These are phyloP conservation scores for Saturnispora serradocipensis DNA, from an alignment of 805 yeast species.

Conservation along the genomic window DNA sequence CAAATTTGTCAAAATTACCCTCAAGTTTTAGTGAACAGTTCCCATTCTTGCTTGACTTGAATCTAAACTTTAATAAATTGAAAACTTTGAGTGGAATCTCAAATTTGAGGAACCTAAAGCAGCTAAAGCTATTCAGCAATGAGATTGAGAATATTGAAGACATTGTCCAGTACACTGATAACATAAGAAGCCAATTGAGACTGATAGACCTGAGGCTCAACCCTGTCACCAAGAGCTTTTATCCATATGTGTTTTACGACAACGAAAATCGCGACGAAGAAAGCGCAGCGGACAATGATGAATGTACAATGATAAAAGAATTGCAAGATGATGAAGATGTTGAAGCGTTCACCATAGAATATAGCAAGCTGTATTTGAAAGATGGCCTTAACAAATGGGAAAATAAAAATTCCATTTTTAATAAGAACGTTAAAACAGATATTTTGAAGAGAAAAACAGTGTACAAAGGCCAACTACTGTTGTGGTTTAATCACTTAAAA, in stretches of 20 bases:
- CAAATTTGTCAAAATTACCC: slow-evolving; percentile 34
- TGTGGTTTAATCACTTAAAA: slow-evolving; percentile 22
- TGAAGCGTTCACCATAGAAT: slow-evolving; percentile 41
- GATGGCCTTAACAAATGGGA: slow-evolving; percentile 32
- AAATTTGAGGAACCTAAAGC: slow-evolving; percentile 28
- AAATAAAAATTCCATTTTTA: slow-evolving; percentile 25
- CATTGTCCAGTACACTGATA: slow-evolving; percentile 25
- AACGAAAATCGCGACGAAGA: slow-evolving; percentile 7
- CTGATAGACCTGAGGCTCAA: slow-evolving; percentile 42
- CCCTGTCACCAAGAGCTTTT: slow-evolving; percentile 36
- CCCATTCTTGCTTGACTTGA: slow-evolving; percentile 39
- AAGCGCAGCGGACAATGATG: slow-evolving; percentile 8
- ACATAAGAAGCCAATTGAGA: slow-evolving; percentile 27
- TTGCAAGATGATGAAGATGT: slow-evolving; percentile 42
- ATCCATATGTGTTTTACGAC: slow-evolving; percentile 46
- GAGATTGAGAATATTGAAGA: slow-evolving; percentile 29
- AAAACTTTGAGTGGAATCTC: slow-evolving; percentile 28
- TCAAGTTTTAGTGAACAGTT: slow-evolving; percentile 29
- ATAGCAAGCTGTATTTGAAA: slow-evolving; percentile 31
- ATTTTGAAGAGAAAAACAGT: slow-evolving; percentile 1
- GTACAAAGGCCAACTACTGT: slow-evolving; percentile 18
- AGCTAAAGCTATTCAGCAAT: slow-evolving; percentile 39
- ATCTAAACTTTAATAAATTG: slow-evolving; percentile 42
- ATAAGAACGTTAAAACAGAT: not conserved
- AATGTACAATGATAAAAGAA: slow-evolving; percentile 14